Percentiles rank a stretch among this genome's conserved stretches.
These are phyloP conservation scores for Fusarium sp. DNA, from an alignment of 2,329 filamentous ascomycete genomes.

Conservation along the genomic window DNA sequence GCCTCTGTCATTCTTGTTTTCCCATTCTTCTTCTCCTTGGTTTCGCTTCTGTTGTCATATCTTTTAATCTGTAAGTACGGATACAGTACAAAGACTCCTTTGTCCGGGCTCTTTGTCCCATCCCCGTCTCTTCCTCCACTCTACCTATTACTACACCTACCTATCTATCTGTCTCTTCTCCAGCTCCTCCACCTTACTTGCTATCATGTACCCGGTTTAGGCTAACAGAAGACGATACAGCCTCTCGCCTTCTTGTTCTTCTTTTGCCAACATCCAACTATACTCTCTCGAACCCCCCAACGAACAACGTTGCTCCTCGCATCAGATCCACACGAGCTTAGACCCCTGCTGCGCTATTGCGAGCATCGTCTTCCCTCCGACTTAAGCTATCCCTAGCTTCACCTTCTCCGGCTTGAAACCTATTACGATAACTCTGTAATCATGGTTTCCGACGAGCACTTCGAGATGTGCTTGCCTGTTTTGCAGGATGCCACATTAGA, in stretches of 20 bases:
- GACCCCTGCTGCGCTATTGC: conserved; percentile 25
- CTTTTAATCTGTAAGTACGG: conserved; percentile 38
- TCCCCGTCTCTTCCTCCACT: conserved; percentile 28
- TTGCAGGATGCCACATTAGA: conserved; percentile 84
- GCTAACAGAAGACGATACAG: conserved; percentile 38
- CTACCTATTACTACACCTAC: conserved; percentile 24
- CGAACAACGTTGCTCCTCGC: conserved; percentile 17
- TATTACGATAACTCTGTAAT: conserved; percentile 48
- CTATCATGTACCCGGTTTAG: conserved; percentile 4
- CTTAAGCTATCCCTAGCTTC: conserved; percentile 31
- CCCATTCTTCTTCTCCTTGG: conserved; percentile 14
- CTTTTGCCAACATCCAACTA: conserved; percentile 16
- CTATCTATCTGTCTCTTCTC: conserved; percentile 32
- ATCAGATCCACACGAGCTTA: conserved; percentile 32
- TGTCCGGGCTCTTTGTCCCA: conserved; percentile 27
- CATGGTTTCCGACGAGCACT: conserved; percentile 94
- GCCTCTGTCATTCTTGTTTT: conserved; percentile 30
- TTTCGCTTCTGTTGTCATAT: conserved; percentile 29
- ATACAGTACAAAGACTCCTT: conserved; percentile 7
- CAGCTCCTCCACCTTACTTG: conserved; percentile 32
- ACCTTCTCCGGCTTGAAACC: conserved; percentile 14
- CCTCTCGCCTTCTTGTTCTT: conserved; percentile 36
- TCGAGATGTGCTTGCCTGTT: conserved; percentile 90
- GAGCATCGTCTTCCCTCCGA: conserved; percentile 24
- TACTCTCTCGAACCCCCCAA: conserved; percentile 9